Percentiles rank a stretch among this genome's conserved stretches.
phyloP scores from a whole-genome alignment of 1,139 yeast genomes.

The Saccharomyces hybrid region DNA sequence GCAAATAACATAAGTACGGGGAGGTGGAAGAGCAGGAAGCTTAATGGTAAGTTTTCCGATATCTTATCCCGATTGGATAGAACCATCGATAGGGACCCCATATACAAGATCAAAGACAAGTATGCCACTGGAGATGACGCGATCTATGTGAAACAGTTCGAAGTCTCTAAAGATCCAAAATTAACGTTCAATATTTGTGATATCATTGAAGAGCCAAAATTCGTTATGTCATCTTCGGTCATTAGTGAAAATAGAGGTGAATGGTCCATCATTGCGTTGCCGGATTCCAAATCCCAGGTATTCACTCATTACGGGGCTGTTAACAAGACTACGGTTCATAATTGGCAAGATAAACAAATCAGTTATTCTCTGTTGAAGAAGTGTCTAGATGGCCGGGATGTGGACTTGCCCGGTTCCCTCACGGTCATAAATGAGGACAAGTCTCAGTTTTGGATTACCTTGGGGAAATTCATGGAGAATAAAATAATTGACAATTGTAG shows the following conservation, averaged over 20 bases:
- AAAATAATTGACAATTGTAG: constrained; percentile 18
- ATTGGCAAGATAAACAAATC: constrained; percentile 17
- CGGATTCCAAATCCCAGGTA: constrained; percentile 47
- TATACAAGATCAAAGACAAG: constrained; percentile 6
- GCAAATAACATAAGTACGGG: constrained; percentile 32
- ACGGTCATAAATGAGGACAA: constrained; percentile 18
- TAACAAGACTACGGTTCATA: constrained; percentile 31
- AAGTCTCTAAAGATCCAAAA: constrained; percentile 12
- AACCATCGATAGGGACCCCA: constrained; percentile 19
- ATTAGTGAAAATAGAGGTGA: constrained; percentile 41
- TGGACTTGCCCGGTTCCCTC: constrained; percentile 4
- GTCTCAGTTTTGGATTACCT: constrained; percentile 28
- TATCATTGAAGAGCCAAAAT: constrained; percentile 16
- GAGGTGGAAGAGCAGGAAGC: constrained; percentile 9
- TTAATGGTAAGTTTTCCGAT: not conserved
- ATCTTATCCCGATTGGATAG: constrained; percentile 4
- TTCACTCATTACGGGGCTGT: constrained; percentile 47
- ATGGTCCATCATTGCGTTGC: constrained; percentile 81
- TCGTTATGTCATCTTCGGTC: constrained; percentile 27
- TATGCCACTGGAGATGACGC: not conserved
- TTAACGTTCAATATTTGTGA: constrained; percentile 22
- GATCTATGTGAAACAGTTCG: not conserved
- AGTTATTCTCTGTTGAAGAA: constrained; percentile 5
- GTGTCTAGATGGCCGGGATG: constrained; percentile 1
- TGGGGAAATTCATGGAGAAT: constrained; percentile 44